Base-by-base conservation (phyloP, 331 rosid genomes). In the Malus hybrid region DNA sequence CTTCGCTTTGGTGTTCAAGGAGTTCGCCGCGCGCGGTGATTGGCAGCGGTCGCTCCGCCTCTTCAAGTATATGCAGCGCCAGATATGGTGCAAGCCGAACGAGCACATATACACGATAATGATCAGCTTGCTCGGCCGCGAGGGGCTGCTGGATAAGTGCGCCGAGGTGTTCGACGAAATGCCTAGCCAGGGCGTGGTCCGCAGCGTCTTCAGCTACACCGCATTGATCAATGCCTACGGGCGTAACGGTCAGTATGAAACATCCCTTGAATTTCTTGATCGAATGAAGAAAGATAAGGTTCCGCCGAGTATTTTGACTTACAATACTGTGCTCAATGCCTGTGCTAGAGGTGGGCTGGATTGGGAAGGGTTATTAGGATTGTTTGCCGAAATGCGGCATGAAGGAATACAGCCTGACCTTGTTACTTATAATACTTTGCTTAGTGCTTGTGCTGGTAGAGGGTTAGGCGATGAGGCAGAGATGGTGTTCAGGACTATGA, bases 371-470 rank as follows among this genome's bases (percentile, higher is more conserved):
- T 80, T 95, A 63, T 81, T 95, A 60, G 99, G 97, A 13, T 85
- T 95, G 76, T 95, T 95, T 75, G 99, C 99, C 8, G 99, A 95
- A 73, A 92, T 92, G 99, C 83, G 99, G 84, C 98, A 95, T 50
- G 99, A 90, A 74, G 97, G 99, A 20, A 73, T 95, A 42, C 98
- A 83, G 10, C 98, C 98, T 19, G 99, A 95, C 80, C 83, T 92
- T 56, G 76, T 89, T 59, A 92, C 99, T 70, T 90, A 92, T 8
- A 95, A 95, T 73, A 88, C 97, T 16, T 79, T 95, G 90, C 99
- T 95, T 10, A 81, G 96, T 80, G 97, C 99, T 16, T 89, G 97
- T 83, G 93, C 97, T 75, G 80, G 80, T 27, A 88, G 97, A 73
- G 89, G 93, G 3, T 84, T 95, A 20, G 90, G 96, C 1, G 96